Base-by-base conservation (phyloP, 176 grass and related monocot species). In the Pontederia crassipes region DNA sequence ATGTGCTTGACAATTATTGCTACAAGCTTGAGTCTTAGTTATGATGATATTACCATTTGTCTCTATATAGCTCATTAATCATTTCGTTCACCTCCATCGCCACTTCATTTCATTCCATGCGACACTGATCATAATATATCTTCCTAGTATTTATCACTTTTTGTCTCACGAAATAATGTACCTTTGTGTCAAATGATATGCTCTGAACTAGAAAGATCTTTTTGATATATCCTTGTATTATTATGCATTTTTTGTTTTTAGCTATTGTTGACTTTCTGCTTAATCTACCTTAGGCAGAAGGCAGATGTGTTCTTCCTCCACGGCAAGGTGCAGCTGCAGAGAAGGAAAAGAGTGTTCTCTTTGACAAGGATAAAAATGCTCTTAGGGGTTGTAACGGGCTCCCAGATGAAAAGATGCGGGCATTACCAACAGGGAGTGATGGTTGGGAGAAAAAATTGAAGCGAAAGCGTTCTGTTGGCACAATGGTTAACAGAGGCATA, bases 391-490 rank as follows among this genome's bases (percentile, higher is more conserved):
- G 77, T 51, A 80, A 73, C 68, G 52, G 68, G 28, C 57, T 66
- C 48, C 69, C 75, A 64, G 85, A 95, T 56, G 90, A 86, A 8
- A 95, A 95, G 73, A 64, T 80, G 45, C 77, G 71, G 32, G 63
- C 35, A 56, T 73, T 89, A 58, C 71, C 90, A 64, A 69, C 89
- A 29, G 84, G 78, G 8, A 54, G 85, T 68, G 89, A 95, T 66
- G 89, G 72, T 12, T 95, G 84, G 84, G 89, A 85, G 48, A 95
- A 85, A 69, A 95, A 85, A 57, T 48, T 87, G 74, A 95, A 76
- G 70, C 67, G 82, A 27, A 95, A 74, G 28, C 79, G 86, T 64
- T 95, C 90, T 64, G 71, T 89, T 52, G 85, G 90, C 29, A 83
- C 83, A 57, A 78, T 87, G 83, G 77, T 81, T 46, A 83, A 68